Percentiles rank a stretch among this genome's conserved stretches.
These are phyloP conservation scores for Venturia carpophila DNA, from an alignment of 2,329 filamentous ascomycete genomes.

Conservation along the genomic window DNA sequence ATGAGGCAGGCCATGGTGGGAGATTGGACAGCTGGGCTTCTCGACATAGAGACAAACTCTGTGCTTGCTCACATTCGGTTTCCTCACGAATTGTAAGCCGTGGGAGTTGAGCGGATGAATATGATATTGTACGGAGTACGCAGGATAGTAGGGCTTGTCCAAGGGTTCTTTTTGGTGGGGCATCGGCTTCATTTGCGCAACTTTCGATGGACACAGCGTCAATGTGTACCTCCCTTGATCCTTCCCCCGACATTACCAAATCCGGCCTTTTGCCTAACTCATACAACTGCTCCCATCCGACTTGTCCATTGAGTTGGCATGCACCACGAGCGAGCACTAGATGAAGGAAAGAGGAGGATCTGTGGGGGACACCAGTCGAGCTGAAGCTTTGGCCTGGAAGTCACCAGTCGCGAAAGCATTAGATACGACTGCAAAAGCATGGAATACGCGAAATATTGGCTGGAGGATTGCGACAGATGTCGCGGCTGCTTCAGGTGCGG, in stretches of 20 bases:
- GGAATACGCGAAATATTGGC: constrained; percentile 70
- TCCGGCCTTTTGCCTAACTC: neutral
- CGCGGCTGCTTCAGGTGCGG: constrained; percentile 61
- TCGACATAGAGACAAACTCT: no score
- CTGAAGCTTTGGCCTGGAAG: constrained; percentile 1
- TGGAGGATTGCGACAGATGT: constrained; percentile 60
- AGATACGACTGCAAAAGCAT: constrained; percentile 30
- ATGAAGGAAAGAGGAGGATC: constrained; percentile 14
- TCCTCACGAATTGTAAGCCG: no score
- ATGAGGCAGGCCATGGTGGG: no score
- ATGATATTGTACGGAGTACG: neutral
- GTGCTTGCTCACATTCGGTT: no score
- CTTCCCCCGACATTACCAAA: neutral
- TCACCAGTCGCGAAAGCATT: neutral
- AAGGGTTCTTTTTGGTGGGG: no score
- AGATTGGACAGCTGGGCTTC: no score
- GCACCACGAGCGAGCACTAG: constrained; percentile 3
- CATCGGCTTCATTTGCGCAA: no score
- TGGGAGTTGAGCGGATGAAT: neutral
- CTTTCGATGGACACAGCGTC: no score
- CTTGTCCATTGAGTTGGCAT: neutral
- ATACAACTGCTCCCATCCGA: neutral
- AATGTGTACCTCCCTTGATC: neutral
- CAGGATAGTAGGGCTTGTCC: no score
- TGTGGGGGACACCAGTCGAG: neutral